phyloP scores from a whole-genome alignment of 106 monocot species.

The Dioscorea alata region DNA sequence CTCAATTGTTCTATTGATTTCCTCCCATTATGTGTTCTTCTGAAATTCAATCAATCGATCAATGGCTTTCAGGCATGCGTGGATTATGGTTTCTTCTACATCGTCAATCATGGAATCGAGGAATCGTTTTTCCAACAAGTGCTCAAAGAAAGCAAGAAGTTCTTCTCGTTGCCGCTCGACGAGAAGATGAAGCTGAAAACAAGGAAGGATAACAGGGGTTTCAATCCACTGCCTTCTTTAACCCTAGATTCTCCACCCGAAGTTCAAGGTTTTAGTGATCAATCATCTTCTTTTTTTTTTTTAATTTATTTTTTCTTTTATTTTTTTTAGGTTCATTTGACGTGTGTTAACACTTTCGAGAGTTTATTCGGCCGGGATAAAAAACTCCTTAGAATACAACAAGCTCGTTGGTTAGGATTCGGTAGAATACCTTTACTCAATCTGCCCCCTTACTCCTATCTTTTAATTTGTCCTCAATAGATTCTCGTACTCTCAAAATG shows the following conservation, averaged over 20 bases:
- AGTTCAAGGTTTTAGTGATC: slow-evolving; percentile 29
- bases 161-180: slow-evolving; percentile 53
- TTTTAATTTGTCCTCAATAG: too few relatives aligned
- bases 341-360: too few relatives aligned
- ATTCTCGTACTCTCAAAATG: too few relatives aligned
- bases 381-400: too few relatives aligned
- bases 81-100: slow-evolving; percentile 90
- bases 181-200: slow-evolving; percentile 66
- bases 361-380: too few relatives aligned
- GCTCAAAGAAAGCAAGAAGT: slow-evolving; percentile 61
- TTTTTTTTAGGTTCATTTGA: too few relatives aligned
- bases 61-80: slow-evolving; percentile 60
- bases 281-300: too few relatives aligned
- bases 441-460: too few relatives aligned
- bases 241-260: slow-evolving; percentile 54
- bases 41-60: neutral
- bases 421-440: too few relatives aligned
- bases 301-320: too few relatives aligned
- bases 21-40: neutral
- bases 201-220: slow-evolving; percentile 49
- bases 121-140: slow-evolving; percentile 16
- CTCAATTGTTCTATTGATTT: neutral
- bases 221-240: slow-evolving; percentile 55
- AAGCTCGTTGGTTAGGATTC: too few relatives aligned
- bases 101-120: slow-evolving; percentile 81